A percentile compares a stretch with the other conserved stretches of the same genome.
Conservation (phyloP, 345 rosid species). For the Populus nigra region DNA sequence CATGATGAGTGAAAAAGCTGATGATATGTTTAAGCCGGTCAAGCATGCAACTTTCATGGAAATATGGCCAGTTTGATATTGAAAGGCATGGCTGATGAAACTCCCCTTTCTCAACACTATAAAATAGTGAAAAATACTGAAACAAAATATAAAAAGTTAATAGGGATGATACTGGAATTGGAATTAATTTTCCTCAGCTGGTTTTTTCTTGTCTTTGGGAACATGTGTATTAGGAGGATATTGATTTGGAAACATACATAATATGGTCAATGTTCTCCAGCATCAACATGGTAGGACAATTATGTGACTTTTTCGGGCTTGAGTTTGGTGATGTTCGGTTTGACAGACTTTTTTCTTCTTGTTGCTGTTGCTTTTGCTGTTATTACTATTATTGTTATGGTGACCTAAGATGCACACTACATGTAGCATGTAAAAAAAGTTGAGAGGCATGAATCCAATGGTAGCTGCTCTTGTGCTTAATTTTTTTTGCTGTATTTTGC, state of each 20-base stretch:
- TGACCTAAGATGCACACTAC: neutral
- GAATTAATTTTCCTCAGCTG: neutral
- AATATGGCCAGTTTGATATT: neutral
- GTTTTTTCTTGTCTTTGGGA: neutral
- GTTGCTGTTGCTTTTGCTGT: too few relatives aligned
- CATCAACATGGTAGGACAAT: neutral
- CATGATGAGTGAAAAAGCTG: neutral
- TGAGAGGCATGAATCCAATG: neutral
- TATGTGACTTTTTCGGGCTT: neutral
- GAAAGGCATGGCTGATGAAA: neutral
- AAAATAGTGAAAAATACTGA: too few relatives aligned
- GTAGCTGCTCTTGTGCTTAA: too few relatives aligned
- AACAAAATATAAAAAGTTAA: neutral
- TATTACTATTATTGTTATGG: too few relatives aligned
- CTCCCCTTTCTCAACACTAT: neutral
- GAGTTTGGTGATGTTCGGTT: neutral
- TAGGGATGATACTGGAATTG: neutral
- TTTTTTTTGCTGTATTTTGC: too few relatives aligned
- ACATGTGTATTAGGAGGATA: neutral
- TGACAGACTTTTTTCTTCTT: neutral
- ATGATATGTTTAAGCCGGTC: rapidly evolving
- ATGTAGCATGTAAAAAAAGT: neutral
- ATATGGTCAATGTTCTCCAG: neutral
- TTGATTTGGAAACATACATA: neutral
- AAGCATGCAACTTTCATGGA: neutral